phyloP scores from a whole-genome alignment of 169 alveolate genomes.

The Amoebophrya sp. region DNA sequence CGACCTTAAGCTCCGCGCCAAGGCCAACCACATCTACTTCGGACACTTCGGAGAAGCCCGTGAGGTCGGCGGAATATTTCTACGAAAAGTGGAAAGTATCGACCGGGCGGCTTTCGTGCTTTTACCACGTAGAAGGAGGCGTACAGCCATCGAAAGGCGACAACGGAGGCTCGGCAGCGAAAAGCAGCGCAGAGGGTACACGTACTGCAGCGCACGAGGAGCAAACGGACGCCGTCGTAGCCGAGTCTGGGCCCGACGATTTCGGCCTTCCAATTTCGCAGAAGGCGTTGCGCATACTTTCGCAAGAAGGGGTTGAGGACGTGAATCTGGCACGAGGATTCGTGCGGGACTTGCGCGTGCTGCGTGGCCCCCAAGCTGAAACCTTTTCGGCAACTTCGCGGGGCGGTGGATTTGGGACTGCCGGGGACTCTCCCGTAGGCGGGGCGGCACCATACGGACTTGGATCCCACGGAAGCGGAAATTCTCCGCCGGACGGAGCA shows the following conservation, averaged over 20 bases:
- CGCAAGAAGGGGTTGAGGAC: not conserved
- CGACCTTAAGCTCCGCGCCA: too few species aligned
- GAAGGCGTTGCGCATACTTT: not conserved
- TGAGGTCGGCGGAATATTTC: not conserved
- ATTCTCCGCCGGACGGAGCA: not conserved
- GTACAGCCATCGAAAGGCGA: not conserved
- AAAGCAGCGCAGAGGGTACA: too few species aligned
- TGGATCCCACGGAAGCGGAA: too few species aligned
- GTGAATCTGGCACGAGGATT: not conserved
- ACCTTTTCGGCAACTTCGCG: too few species aligned
- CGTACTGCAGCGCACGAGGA: too few species aligned
- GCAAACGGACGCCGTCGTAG: not conserved
- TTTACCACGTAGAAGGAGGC: not conserved
- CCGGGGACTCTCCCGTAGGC: too few species aligned
- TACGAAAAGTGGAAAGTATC: not conserved
- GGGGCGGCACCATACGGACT: too few species aligned
- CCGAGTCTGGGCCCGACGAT: not conserved
- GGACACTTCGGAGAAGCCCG: not conserved
- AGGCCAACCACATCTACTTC: not conserved
- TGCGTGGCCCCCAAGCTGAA: too few species aligned
- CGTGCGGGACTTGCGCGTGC: not conserved
- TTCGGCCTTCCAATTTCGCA: not conserved
- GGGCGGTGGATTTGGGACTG: too few species aligned
- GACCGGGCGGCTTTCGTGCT: not conserved
- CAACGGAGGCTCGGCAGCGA: not conserved